These are phyloP conservation scores for Lumnitzera racemosa DNA, from an alignment of 345 rosid species.

Conservation along the genomic window DNA sequence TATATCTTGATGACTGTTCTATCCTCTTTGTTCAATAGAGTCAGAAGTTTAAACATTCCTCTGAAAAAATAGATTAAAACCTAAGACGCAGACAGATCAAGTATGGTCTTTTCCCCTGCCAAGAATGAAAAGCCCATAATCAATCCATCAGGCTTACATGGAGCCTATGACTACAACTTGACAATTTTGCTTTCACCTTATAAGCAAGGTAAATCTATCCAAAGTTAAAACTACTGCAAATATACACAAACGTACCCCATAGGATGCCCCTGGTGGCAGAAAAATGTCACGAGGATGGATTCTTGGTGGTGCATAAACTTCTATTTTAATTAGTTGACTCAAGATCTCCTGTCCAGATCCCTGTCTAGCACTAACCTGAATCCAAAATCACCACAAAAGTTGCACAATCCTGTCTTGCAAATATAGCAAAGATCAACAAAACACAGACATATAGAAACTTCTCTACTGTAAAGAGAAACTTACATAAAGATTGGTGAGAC, in stretches of 20 bases:
- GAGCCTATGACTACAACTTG: no score
- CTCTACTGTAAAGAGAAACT: slow-evolving; percentile 23
- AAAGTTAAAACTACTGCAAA: background rate
- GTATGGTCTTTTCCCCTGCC: no score
- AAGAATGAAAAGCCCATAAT: no score
- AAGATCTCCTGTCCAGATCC: slow-evolving; percentile 66
- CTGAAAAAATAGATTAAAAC: no score
- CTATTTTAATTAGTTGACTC: slow-evolving; percentile 75
- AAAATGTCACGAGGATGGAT: slow-evolving; percentile 68
- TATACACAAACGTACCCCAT: slow-evolving; percentile 40
- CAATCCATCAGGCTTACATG: no score
- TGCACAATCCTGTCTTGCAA: slow-evolving; percentile 10
- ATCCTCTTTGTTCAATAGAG: no score
- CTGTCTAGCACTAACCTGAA: slow-evolving; percentile 73
- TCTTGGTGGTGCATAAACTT: slow-evolving; percentile 73
- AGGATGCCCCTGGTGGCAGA: slow-evolving; percentile 86
- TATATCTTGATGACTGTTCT: no score
- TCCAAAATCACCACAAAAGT: slow-evolving; percentile 16
- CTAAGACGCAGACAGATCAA: no score
- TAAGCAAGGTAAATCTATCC: no score
- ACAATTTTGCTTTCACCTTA: no score
- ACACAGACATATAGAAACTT: background rate
- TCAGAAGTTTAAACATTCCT: no score
- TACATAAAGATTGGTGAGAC: slow-evolving; percentile 76
- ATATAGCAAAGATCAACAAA: slow-evolving; percentile 4